Base-by-base conservation (phyloP, 768 basidiomycete species). In the Rhizopogon salebrosus region DNA sequence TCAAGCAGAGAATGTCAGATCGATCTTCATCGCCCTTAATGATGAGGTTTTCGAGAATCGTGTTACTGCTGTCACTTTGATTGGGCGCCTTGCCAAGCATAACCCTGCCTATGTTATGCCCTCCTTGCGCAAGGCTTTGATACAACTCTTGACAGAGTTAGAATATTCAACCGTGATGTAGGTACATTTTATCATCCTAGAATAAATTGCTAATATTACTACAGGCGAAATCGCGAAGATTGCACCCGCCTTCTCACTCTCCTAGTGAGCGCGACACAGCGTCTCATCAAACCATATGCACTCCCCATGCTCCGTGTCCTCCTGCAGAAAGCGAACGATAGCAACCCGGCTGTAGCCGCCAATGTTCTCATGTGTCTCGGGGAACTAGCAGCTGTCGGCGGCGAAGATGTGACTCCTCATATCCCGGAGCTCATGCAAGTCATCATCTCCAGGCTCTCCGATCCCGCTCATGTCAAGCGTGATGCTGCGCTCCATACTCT, bases 21-120 rank as follows among this genome's bases (percentile, higher is more conserved):
- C 92, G 10, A 75, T 99, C 13, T 98, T 98, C 73, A 92, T 98
- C 57, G 97, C 95, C 0, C 77, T 99, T 42, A 98, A 98, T 63
- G 97, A 99, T 62, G 97, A 98, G 64, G 86, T 89, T 6, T 98
- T 95, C 69, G 87, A 89, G 45, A 97, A 97, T 64, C 84, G 97
- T 20, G 83, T 92, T 24, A 84, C 87, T n/a, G 95, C 95, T 2
- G 91, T 98, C 49, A 72, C 73, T 20, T 78, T 98, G 56, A 98
- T 99, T 54, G 97, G 97, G 1, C 85, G 97, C 24, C 80, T 99
- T 23, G 92, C 95, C 3, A 83, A 85, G 60, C 91, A 95, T 69
- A 99, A 99, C 63, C 97, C 97, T 0, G 97, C 97, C 14, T 97
- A 98, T 73, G 94, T 99, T 18, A 98, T 99, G 89, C 95, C 97